Base-by-base conservation (phyloP, 2,329 filamentous ascomycete genomes). In the Sporothrix globosa region DNA sequence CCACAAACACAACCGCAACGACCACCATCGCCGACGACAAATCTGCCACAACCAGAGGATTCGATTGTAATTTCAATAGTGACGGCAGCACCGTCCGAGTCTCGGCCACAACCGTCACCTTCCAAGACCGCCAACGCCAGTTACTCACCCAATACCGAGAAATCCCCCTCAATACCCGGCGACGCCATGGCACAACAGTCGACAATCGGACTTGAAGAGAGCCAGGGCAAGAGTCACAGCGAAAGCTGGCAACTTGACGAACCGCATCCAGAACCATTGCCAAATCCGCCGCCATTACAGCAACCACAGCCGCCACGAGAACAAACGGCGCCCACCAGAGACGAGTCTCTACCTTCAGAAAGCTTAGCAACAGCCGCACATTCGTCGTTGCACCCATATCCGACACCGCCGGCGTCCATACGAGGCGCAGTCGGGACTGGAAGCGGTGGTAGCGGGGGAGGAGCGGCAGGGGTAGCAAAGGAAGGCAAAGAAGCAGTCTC, bases 391-490 rank as follows among this genome's bases (percentile, higher is more conserved):
- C 78, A 83, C 74, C 78, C 82, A 74, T 88, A 87, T 79, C 86
- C 86, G 76, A 88, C 86, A 74, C 87, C 87, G 78, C 86, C 86
- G 74, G 81, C 81, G 74, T 89, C 82, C 48, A 76, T 85, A 75
- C 81, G 82, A 13, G 70, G 52, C 17, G 69, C 34, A 7, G 54
- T 44, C n/a, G 72, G 60, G 27, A 48, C 50, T 13, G 69, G 71
- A 21, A 61, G 30, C 27, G 39, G 56, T 3, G 46, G 24, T 19
- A 46, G 69, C 60, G 52, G 68, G 13, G 58, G 27, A 17, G 34
- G 52, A 48, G 58, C 44, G 17, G 63, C 46, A 34, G 58, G 53
- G 11, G 46, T 56, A 27, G 58, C 52, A 50, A 66, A 46, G 44
- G 56, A 71, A 14, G n/a, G 61, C 30, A 58, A 66, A 3, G 66